Conservation (phyloP, 345 rosid species). For the Linum lewisii region DNA sequence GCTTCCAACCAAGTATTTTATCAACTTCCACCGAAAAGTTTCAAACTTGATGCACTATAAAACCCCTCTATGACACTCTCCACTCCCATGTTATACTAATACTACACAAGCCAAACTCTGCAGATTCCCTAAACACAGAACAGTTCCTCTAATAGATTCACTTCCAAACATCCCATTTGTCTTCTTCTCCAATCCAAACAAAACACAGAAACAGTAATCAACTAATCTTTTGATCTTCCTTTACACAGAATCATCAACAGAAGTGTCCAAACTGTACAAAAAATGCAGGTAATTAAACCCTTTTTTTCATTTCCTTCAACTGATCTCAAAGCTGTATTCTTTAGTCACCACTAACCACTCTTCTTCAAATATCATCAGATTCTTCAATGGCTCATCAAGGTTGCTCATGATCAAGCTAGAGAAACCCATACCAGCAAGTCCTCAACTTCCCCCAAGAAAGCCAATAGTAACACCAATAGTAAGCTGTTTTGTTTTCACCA, state of each 20-base stretch:
- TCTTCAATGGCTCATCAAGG: constrained; percentile 43
- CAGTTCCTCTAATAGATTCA: constrained; percentile 24
- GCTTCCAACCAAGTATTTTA: too few species aligned
- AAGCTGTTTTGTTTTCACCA: neutral
- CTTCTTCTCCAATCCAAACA: constrained; percentile 29
- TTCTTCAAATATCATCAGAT: constrained; percentile 41
- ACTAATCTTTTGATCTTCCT: constrained; percentile 5
- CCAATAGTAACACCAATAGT: constrained; percentile 12
- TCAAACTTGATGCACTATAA: too few species aligned
- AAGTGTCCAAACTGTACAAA: too few species aligned
- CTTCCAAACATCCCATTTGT: constrained; percentile 28
- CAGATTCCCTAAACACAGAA: constrained; percentile 5
- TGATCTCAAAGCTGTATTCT: constrained; percentile 8
- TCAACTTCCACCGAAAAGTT: too few species aligned
- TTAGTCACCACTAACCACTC: neutral
- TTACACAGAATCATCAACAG: neutral
- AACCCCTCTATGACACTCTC: constrained; percentile 12
- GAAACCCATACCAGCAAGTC: constrained; percentile 1
- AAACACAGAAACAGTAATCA: constrained; percentile 49
- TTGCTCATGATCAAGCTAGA: constrained; percentile 27
- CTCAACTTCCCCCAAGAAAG: constrained; percentile 7
- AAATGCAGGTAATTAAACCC: neutral
- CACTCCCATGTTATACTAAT: constrained; percentile 30
- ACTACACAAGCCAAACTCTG: constrained; percentile 32
- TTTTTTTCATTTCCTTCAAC: constrained; percentile 4